phyloP scores from a whole-genome alignment of 2,329 filamentous ascomycete genomes.

The Phaeosphaeria sp. region DNA sequence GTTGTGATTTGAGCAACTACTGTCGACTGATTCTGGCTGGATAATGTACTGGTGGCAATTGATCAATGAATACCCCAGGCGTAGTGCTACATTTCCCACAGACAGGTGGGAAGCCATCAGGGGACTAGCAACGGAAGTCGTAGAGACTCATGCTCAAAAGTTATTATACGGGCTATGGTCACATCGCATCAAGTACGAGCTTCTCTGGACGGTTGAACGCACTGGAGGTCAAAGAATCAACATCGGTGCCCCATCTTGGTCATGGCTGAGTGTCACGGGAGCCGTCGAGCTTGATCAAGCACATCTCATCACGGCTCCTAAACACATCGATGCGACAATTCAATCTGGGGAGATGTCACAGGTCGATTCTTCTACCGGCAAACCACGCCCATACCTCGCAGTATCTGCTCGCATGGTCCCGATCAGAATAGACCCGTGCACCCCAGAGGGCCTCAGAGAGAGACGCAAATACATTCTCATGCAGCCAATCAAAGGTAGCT shows the following conservation, averaged over 20 bases:
- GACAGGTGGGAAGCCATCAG: slow-evolving; percentile 11
- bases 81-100: slow-evolving; percentile 2
- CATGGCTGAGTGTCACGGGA: slow-evolving; percentile 1
- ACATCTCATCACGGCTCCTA: too few species aligned
- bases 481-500: too few species aligned
- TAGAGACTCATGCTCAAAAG: neutral
- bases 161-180: neutral
- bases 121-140: slow-evolving; percentile 4
- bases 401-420: neutral
- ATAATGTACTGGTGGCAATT: slow-evolving; percentile 6
- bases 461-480: neutral
- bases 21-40: neutral
- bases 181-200: neutral
- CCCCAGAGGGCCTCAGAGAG: neutral
- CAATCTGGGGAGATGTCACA: too few species aligned
- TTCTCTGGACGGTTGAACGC: neutral
- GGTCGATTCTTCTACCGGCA: neutral
- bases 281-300: neutral
- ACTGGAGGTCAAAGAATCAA: neutral
- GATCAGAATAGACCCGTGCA: neutral
- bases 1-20: neutral
- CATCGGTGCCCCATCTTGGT: slow-evolving; percentile 5
- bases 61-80: neutral
- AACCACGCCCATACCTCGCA: neutral
- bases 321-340: neutral